Evolutionary conservation across 2,329 filamentous ascomycete species (phyloP), one percentile per base, ranked within the genome.

Genomic region (Myotisia sp.): DNA sequence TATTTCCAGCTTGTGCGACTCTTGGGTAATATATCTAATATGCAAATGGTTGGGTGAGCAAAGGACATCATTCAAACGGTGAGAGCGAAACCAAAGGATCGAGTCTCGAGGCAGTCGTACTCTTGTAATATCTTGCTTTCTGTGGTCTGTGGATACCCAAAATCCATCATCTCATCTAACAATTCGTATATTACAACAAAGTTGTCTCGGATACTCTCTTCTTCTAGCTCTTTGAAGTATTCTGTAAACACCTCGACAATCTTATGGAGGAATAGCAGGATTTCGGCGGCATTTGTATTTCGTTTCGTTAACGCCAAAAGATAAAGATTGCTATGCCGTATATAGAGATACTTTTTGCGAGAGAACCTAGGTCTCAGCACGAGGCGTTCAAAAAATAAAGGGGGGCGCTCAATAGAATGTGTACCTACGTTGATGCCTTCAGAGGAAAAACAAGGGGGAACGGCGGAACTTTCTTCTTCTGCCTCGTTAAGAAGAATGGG

Each of bases 111-210:
- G n/a, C 24, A 23, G 12, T 16, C 34, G 37, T 63, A 75, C 66
- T 98, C 90, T 60, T 98, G 90, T 41, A 98, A 66, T 56, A 98
- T 98, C 71, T 98, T 98, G 58, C 76, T 83, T 60, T 98, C 90
- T 45, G 90, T 98, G 6, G 90, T 98, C 60, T 98, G 90, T 4
- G 90, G 90, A 58, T 98, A 94, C 43, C 90, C 90, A 67, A 98
- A 98, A 62, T 98, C 90, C 90, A 98, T 98, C 90, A 98, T 98
- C 67, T 98, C 90, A 55, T 98, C 90, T 43, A 98, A 73, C 41
- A 98, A 64, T 62, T 98, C 90, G 68, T 98, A 98, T 53, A 98
- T 98, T 54, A 98, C 77, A 58, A 98, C 90, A 55, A 98, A 98
- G 66, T 98, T 98, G 67, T 98, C 90, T 49, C 90, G 76, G 57